Conservation (phyloP, 352 stramenopile species). For the Elongisporangium anandrum region DNA sequence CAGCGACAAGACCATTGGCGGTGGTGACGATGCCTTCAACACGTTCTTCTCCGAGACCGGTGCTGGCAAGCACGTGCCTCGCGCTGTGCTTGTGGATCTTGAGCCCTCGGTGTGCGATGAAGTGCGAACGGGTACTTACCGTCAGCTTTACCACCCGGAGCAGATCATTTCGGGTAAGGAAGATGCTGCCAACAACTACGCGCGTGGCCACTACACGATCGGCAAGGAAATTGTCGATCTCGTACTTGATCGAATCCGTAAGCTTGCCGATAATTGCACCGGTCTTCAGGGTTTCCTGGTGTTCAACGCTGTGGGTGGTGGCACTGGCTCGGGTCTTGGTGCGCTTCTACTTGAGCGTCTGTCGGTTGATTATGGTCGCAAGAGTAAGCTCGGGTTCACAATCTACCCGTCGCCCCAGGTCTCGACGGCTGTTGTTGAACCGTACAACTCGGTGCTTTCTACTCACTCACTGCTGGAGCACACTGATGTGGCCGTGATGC, state of each 20-base stretch:
- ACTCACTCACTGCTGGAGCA: slow-evolving; percentile 97
- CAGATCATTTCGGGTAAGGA: slow-evolving; percentile 99
- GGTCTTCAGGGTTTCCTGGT: slow-evolving; percentile 98
- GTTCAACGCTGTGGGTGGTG: slow-evolving; percentile 97
- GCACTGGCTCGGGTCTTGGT: slow-evolving; percentile 97
- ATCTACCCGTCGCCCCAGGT: slow-evolving; percentile 97
- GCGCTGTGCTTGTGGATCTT: slow-evolving; percentile 95
- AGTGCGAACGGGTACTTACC: slow-evolving; percentile 94
- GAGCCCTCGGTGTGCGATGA: slow-evolving; percentile 98
- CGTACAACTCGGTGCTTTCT: slow-evolving; percentile 97
- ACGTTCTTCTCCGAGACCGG: slow-evolving; percentile 83
- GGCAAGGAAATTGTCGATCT: slow-evolving; percentile 97
- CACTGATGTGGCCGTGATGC: slow-evolving; percentile 96
- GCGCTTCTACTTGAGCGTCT: slow-evolving; percentile 96
- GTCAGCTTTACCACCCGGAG: slow-evolving; percentile 97
- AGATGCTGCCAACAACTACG: slow-evolving; percentile 91
- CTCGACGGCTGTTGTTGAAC: slow-evolving; percentile 96
- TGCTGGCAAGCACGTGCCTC: slow-evolving; percentile 94
- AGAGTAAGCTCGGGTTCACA: slow-evolving; percentile 98
- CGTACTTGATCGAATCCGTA: slow-evolving; percentile 96
- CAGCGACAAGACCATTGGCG: slow-evolving; percentile 16
- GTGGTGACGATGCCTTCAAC: slow-evolving; percentile 92
- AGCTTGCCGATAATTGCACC: slow-evolving; percentile 97
- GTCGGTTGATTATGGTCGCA: slow-evolving; percentile 97
- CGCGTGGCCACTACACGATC: slow-evolving; percentile 92